These are phyloP conservation scores for Botrytis deweyae DNA, from an alignment of 2,329 filamentous ascomycete species.

Conservation along the genomic window DNA sequence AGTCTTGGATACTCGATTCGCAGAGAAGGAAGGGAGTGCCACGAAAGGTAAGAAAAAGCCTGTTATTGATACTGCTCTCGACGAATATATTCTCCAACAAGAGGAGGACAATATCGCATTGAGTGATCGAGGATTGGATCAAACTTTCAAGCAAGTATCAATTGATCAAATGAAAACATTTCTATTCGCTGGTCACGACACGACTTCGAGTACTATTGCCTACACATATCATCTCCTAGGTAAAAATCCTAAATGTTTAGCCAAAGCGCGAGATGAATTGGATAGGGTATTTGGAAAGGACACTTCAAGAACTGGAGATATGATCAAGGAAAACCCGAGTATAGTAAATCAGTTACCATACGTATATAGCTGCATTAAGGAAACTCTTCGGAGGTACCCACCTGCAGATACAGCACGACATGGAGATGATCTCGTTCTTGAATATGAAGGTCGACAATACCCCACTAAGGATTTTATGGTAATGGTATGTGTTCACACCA, in stretches of 20 bases:
- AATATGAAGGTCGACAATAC: conserved; percentile 17
- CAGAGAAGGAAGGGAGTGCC: conserved; percentile 16
- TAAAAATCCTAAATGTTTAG: conserved; percentile 28
- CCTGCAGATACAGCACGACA: conserved; percentile 26
- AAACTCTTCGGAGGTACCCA: conserved; percentile 31
- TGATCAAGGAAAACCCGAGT: conserved; percentile 25
- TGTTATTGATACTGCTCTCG: conserved; percentile 30
- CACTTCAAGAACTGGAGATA: conserved; percentile 11
- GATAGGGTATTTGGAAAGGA: conserved; percentile 32
- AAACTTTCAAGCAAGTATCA: conserved; percentile 27
- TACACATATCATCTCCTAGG: conserved; percentile 30
- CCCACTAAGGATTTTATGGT: conserved; percentile 25
- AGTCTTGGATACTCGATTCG: conserved; percentile 30
- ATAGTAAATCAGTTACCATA: conserved; percentile 30
- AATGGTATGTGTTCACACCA: conserved; percentile 25
- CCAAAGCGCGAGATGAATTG: conserved; percentile 29
- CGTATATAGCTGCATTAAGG: conserved; percentile 32
- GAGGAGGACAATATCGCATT: conserved; percentile 18
- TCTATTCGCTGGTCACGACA: conserved; percentile 33
- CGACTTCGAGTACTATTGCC: conserved; percentile 29
- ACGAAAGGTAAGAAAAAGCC: conserved; percentile 23
- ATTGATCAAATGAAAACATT: conserved; percentile 29
- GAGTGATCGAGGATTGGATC: conserved; percentile 23
- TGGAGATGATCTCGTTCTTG: conserved; percentile 22
- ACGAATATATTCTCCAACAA: conserved; percentile 29